phyloP scores from a whole-genome alignment of 139 green algal genomes.

The Choricystis sp. region DNA sequence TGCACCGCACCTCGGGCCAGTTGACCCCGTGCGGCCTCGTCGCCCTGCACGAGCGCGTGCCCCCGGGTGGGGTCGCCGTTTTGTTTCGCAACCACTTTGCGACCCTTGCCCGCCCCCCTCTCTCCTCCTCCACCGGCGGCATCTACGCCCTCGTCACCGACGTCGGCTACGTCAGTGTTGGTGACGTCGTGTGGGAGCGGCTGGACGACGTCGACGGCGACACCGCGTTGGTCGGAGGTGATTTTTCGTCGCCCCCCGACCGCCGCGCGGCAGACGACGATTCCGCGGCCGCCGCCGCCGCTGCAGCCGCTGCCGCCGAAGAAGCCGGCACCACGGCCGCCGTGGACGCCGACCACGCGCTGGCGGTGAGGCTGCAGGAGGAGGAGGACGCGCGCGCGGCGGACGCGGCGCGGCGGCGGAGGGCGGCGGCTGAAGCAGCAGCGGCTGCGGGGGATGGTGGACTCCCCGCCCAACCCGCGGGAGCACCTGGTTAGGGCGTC shows the following conservation, averaged over 20 bases:
- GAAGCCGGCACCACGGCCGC: not conserved
- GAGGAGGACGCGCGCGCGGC: constrained; percentile 21
- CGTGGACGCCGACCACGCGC: constrained; percentile 54
- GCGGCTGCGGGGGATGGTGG: too few relatives aligned
- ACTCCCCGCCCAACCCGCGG: too few relatives aligned
- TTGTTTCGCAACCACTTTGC: constrained; percentile 38
- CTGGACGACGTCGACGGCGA: constrained; percentile 50
- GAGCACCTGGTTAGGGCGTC: too few relatives aligned
- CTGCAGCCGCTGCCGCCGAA: constrained; percentile 11
- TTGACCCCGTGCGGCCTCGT: constrained; percentile 62
- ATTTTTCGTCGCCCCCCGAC: constrained; percentile 16
- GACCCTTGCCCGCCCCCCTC: too few relatives aligned
- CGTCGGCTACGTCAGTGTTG: constrained; percentile 45
- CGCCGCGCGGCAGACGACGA: constrained; percentile 8
- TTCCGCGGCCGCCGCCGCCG: constrained; percentile 7
- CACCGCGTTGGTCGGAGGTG: constrained; percentile 36
- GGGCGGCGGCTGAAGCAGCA: not conserved
- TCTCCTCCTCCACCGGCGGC: constrained; percentile 7
- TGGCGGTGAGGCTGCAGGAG: constrained; percentile 72
- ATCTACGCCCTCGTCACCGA: constrained; percentile 88
- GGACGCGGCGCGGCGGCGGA: constrained; percentile 5
- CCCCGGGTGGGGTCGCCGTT: constrained; percentile 59
- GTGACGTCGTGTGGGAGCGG: constrained; percentile 82
- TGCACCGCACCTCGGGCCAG: constrained; percentile 61
- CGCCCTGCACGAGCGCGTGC: constrained; percentile 27